These are phyloP conservation scores for Rosa hybrid DNA, from an alignment of 331 rosid genomes.

Conservation along the genomic window DNA sequence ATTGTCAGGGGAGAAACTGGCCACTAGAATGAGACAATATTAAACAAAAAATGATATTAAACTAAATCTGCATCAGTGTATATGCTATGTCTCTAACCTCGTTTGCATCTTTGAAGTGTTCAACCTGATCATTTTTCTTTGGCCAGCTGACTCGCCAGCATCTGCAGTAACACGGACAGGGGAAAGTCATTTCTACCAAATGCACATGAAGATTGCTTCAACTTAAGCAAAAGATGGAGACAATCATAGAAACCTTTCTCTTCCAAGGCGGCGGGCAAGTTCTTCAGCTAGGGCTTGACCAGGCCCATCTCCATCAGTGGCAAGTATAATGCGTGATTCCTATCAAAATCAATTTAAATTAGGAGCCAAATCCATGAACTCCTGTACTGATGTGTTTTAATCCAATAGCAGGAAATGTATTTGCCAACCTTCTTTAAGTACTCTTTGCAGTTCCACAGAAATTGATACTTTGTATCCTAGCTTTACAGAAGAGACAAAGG, in stretches of 20 bases:
- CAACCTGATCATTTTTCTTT: slow-evolving; percentile 45
- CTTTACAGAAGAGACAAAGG: slow-evolving; percentile 64
- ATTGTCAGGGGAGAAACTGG: background rate
- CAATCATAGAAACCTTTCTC: slow-evolving; percentile 63
- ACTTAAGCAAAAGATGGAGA: slow-evolving; percentile 22
- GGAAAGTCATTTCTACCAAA: slow-evolving; percentile 13
- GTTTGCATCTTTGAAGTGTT: slow-evolving; percentile 92
- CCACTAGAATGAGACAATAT: background rate
- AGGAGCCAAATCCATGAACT: slow-evolving; percentile 13
- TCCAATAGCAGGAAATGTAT: slow-evolving; percentile 11
- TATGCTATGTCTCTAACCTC: slow-evolving; percentile 52
- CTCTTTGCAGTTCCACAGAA: slow-evolving; percentile 94
- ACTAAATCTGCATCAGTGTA: background rate
- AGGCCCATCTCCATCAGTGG: slow-evolving; percentile 94
- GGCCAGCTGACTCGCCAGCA: slow-evolving; percentile 99
- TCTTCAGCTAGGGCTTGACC: slow-evolving; percentile 99
- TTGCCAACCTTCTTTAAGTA: slow-evolving; percentile 62
- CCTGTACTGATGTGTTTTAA: background rate
- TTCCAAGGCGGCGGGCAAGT: slow-evolving; percentile 97
- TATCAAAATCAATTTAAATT: slow-evolving; percentile 34
- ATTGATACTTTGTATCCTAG: slow-evolving; percentile 93
- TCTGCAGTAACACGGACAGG: slow-evolving; percentile 45
- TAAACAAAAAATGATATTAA: background rate
- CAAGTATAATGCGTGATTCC: slow-evolving; percentile 91
- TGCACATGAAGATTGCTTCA: slow-evolving; percentile 7